A percentile compares a stretch with the other conserved stretches of the same genome.
Evolutionary conservation across 2,329 filamentous ascomycete species (phyloP).

Genomic region (Ophiostoma triangulosporum): DNA sequence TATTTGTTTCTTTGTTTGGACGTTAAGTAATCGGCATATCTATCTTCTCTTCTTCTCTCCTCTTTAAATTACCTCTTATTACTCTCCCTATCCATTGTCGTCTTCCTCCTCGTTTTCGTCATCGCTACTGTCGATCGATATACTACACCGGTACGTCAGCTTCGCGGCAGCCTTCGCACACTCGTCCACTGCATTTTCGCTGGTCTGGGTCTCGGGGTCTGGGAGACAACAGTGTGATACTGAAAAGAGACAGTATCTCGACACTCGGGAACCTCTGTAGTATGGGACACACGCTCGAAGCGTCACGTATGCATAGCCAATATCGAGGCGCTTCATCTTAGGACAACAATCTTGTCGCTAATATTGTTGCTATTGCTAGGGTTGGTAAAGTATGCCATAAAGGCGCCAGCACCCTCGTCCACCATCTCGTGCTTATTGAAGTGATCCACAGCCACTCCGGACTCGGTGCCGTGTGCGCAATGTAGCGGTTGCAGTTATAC

Average conservation of each 20-base stretch:
- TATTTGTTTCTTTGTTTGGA: too few species aligned
- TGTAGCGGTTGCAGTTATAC: not conserved
- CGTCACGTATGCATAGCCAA: not conserved
- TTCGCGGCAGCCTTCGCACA: not conserved
- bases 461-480: conserved; percentile 19
- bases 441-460: conserved; percentile 42
- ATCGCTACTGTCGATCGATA: not conserved
- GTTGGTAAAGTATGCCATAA: not conserved
- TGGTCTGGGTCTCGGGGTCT: too few species aligned
- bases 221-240: not conserved
- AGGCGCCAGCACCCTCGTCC: not conserved
- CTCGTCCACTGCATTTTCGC: not conserved
- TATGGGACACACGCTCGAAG: not conserved
- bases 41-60: too few species aligned
- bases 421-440: conserved; percentile 19
- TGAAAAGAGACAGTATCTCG: not conserved
- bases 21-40: too few species aligned
- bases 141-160: not conserved
- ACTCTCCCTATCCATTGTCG: not conserved
- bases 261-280: not conserved
- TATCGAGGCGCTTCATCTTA: not conserved
- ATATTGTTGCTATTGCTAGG: not conserved
- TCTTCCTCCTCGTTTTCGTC: not conserved
- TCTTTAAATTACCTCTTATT: too few species aligned
- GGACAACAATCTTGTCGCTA: not conserved